phyloP scores from a whole-genome alignment of 805 yeast species.

The Kuraishia floccosa region DNA sequence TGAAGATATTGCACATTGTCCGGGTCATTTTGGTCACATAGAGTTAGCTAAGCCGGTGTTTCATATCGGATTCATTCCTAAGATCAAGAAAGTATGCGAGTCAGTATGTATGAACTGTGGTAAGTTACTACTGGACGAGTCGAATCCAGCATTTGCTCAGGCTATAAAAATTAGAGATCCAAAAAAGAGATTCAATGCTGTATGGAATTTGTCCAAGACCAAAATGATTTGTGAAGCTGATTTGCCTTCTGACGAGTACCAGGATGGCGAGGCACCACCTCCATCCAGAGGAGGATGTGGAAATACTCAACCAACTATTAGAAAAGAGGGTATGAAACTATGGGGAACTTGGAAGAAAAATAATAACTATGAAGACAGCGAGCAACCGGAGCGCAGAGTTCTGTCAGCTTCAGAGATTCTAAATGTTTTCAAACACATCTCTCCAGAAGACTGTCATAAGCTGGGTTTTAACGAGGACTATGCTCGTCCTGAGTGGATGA shows the following conservation, averaged over 20 bases:
- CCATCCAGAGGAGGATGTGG: slow-evolving; percentile 92
- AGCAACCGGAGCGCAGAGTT: slow-evolving; percentile 85
- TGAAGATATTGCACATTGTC: slow-evolving; percentile 98
- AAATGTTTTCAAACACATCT: slow-evolving; percentile 85
- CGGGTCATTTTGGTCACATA: slow-evolving; percentile 98
- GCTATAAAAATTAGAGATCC: slow-evolving; percentile 88
- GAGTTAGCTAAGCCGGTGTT: slow-evolving; percentile 98
- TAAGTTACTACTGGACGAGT: slow-evolving; percentile 78
- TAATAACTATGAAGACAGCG: slow-evolving; percentile 63
- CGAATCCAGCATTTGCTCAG: slow-evolving; percentile 71
- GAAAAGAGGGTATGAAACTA: slow-evolving; percentile 90
- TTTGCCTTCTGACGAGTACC: slow-evolving; percentile 48
- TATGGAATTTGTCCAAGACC: slow-evolving; percentile 86
- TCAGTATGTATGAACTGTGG: slow-evolving; percentile 99
- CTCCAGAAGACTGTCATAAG: slow-evolving; percentile 67
- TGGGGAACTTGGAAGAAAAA: slow-evolving; percentile 98
- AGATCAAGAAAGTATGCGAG: slow-evolving; percentile 91
- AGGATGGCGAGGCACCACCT: slow-evolving; percentile 25
- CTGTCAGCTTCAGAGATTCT: slow-evolving; percentile 82
- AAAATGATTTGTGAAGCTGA: slow-evolving; percentile 96
- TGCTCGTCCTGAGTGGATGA: slow-evolving; percentile 98
- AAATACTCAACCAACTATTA: slow-evolving; percentile 87
- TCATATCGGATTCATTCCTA: slow-evolving; percentile 91
- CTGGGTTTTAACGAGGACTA: slow-evolving; percentile 92
- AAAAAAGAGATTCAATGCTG: slow-evolving; percentile 92